These are phyloP conservation scores for Strobilomyces echinocephalus DNA, from an alignment of 768 basidiomycete genomes.

Conservation along the genomic window DNA sequence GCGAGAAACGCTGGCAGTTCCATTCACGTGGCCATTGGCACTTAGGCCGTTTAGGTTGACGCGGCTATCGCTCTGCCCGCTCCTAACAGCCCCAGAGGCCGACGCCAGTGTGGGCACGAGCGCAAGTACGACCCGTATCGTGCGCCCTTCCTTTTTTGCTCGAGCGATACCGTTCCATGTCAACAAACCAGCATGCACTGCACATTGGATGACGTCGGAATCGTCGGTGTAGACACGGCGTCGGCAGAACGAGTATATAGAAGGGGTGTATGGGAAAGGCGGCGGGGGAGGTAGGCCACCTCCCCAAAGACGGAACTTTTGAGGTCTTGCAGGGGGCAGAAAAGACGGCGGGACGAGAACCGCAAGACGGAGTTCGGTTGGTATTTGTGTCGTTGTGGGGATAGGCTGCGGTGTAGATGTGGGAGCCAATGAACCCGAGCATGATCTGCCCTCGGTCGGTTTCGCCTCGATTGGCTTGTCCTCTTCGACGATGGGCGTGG, in stretches of 20 bases:
- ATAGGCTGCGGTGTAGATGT: slow-evolving; percentile 6
- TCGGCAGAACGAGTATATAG: slow-evolving; percentile 27
- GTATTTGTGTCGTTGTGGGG: slow-evolving; percentile 12
- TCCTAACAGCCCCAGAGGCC: slow-evolving; percentile 40
- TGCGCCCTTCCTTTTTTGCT: slow-evolving; percentile 36
- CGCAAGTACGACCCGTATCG: slow-evolving; percentile 39
- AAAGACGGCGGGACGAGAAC: slow-evolving; percentile 57
- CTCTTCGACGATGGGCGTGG: slow-evolving; percentile 24
- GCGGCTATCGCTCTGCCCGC: slow-evolving; percentile 23
- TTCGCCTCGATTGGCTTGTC: slow-evolving; percentile 20
- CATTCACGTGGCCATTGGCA: slow-evolving; percentile 30
- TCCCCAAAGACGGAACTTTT: slow-evolving; percentile 63
- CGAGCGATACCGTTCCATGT: slow-evolving; percentile 39
- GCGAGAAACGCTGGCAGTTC: slow-evolving; percentile 26
- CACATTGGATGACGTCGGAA: slow-evolving; percentile 65
- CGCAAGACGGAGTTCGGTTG: slow-evolving; percentile 37
- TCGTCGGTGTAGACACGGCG: slow-evolving; percentile 75
- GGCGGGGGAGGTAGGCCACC: slow-evolving; percentile 49
- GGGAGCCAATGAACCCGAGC: slow-evolving; percentile 27
- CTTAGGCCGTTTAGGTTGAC: slow-evolving; percentile 7
- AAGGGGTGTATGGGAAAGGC: slow-evolving; percentile 28
- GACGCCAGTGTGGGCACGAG: slow-evolving; percentile 38
- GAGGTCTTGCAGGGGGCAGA: slow-evolving; percentile 52
- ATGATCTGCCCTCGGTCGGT: slow-evolving; percentile 18
- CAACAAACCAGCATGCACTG: slow-evolving; percentile 57